Conservation (phyloP, 2,329 filamentous ascomycete species). For the Phyllosticta citriasiana region DNA sequence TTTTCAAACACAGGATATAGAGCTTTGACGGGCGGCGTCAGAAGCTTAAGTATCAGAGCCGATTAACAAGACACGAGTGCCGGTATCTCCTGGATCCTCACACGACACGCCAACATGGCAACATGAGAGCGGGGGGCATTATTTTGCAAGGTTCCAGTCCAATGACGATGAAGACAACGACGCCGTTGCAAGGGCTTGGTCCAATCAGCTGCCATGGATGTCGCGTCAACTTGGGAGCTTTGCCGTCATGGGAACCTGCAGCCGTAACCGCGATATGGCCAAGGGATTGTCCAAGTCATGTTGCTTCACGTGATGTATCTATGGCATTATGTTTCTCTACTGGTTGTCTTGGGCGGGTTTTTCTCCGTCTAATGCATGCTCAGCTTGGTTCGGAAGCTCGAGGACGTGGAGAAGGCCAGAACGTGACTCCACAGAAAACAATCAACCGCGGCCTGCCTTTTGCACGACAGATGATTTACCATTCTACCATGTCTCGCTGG, state of each 20-base stretch:
- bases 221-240: slow-evolving; percentile 5
- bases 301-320: background rate
- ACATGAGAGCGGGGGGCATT: background rate
- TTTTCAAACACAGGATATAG: background rate
- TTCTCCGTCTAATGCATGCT: background rate
- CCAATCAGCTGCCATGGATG: slow-evolving; percentile 5
- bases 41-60: slow-evolving; percentile 2
- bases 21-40: background rate
- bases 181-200: background rate
- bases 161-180: background rate
- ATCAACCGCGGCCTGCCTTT: background rate
- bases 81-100: background rate
- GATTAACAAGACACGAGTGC: background rate
- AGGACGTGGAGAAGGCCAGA: background rate
- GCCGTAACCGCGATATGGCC: background rate
- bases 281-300: background rate
- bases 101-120: background rate
- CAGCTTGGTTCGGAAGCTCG: background rate
- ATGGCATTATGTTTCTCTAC: background rate
- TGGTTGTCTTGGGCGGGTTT: background rate
- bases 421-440: background rate
- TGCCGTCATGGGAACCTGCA: slow-evolving; percentile 4
- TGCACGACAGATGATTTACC: background rate
- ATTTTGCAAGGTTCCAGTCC: background rate
- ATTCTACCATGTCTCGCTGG: background rate